These are phyloP conservation scores for Ogataea nakhonphanomensis DNA, from an alignment of 805 yeast genomes.

Conservation along the genomic window DNA sequence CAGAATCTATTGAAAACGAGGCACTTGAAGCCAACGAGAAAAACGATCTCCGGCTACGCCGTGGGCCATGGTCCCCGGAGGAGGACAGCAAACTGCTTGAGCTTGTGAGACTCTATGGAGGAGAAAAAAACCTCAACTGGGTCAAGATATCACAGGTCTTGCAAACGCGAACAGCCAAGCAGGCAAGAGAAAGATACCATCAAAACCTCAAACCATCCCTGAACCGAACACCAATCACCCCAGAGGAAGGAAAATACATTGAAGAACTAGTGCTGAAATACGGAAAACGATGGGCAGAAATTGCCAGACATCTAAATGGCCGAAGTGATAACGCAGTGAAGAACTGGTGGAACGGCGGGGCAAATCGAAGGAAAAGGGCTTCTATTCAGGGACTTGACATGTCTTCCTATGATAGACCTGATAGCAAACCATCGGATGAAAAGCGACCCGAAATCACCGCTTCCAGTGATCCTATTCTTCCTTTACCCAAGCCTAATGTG, in stretches of 20 bases:
- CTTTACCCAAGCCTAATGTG: slow-evolving; percentile 8
- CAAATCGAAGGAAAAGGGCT: slow-evolving; percentile 70
- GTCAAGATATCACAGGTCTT: slow-evolving; percentile 74
- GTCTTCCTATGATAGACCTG: slow-evolving; percentile 11
- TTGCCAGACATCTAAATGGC: slow-evolving; percentile 82
- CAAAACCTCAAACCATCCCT: slow-evolving; percentile 85
- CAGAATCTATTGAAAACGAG: not conserved
- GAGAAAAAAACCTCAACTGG: slow-evolving; percentile 66
- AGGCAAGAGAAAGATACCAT: slow-evolving; percentile 87
- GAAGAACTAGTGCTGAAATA: slow-evolving; percentile 73
- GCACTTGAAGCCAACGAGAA: slow-evolving; percentile 1
- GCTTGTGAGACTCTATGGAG: slow-evolving; percentile 67
- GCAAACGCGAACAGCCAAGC: slow-evolving; percentile 82
- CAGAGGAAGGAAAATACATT: slow-evolving; percentile 78
- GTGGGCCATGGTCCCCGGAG: slow-evolving; percentile 90
- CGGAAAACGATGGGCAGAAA: slow-evolving; percentile 94
- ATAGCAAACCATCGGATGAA: not conserved
- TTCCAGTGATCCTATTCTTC: not conserved
- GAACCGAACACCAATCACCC: slow-evolving; percentile 77
- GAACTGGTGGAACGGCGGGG: slow-evolving; percentile 97
- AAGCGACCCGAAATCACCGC: not conserved
- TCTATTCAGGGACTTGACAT: slow-evolving; percentile 27
- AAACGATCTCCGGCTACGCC: slow-evolving; percentile 32
- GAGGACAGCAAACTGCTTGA: slow-evolving; percentile 75
- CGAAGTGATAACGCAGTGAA: slow-evolving; percentile 88